Conservation (phyloP, 495 filamentous ascomycete species). For the Penicillium parvum region DNA sequence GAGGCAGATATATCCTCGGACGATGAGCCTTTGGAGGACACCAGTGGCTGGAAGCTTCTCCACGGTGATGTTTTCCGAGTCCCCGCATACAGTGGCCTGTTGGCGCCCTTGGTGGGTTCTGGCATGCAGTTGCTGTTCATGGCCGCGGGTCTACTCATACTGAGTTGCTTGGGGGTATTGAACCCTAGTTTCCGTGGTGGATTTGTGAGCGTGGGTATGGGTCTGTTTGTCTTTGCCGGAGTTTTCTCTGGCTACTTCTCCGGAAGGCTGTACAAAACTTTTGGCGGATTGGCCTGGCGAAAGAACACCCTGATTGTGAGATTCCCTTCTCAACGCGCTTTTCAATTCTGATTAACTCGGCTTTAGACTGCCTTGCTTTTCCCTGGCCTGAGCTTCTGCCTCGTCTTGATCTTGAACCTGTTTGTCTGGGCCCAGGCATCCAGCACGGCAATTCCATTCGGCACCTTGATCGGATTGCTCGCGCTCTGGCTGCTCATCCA, state of each 20-base stretch:
- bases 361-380: slow-evolving; percentile 70
- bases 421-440: slow-evolving; percentile 95
- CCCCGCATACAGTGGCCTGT: slow-evolving; percentile 67
- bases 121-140: slow-evolving; percentile 90
- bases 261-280: slow-evolving; percentile 77
- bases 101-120: slow-evolving; percentile 83
- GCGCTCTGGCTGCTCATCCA: slow-evolving; percentile 86
- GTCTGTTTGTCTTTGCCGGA: slow-evolving; percentile 84
- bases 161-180: slow-evolving; percentile 77
- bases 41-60: slow-evolving; percentile 91
- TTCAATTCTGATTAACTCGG: slow-evolving; percentile 19
- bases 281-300: slow-evolving; percentile 74
- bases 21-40: slow-evolving; percentile 76
- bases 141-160: slow-evolving; percentile 69
- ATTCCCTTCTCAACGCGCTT: not conserved
- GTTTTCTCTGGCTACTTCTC: slow-evolving; percentile 93
- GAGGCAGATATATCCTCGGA: slow-evolving; percentile 65
- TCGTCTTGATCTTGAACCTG: slow-evolving; percentile 82
- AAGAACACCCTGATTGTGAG: slow-evolving; percentile 70
- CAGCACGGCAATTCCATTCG: slow-evolving; percentile 84
- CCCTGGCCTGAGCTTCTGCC: slow-evolving; percentile 74
- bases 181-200: slow-evolving; percentile 92
- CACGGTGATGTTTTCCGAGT: slow-evolving; percentile 91
- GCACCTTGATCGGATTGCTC: slow-evolving; percentile 72
- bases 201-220: slow-evolving; percentile 82